Evolutionary conservation across 1,284 basidiomycete species (phyloP).

Genomic region (Heliocybe sulcata): DNA sequence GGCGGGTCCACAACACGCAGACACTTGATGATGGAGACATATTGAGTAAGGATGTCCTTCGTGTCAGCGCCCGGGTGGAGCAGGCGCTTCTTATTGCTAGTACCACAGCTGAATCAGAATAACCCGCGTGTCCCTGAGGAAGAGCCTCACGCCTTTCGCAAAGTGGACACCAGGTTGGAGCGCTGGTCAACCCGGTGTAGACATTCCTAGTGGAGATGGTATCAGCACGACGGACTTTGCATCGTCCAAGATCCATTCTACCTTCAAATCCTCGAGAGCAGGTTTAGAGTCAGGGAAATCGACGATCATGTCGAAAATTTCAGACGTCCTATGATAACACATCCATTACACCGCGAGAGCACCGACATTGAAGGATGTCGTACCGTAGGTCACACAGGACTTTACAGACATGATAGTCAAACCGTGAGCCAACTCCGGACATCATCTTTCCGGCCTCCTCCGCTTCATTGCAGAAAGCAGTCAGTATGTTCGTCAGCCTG

Average conservation of each 20-base stretch:
- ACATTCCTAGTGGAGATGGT: constrained; percentile 48
- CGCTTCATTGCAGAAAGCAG: constrained; percentile 30
- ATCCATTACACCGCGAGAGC: too few relatives aligned
- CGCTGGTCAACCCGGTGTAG: constrained; percentile 75
- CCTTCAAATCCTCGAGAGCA: constrained; percentile 85
- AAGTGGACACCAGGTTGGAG: constrained; percentile 54
- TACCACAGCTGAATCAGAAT: not conserved
- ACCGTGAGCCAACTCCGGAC: constrained; percentile 76
- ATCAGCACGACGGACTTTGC: constrained; percentile 2
- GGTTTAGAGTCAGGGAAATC: constrained; percentile 86
- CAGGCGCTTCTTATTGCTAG: constrained; percentile 67
- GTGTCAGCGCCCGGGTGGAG: constrained; percentile 97
- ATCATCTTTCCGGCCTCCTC: constrained; percentile 68
- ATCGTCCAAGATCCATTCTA: constrained; percentile 21
- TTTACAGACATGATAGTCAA: constrained; percentile 90
- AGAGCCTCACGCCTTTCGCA: constrained; percentile 61
- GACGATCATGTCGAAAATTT: constrained; percentile 95
- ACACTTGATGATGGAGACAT: constrained; percentile 92
- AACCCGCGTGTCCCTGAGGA: not conserved
- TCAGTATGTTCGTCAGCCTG: constrained; percentile 9
- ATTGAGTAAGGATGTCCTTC: constrained; percentile 85
- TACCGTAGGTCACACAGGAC: constrained; percentile 81
- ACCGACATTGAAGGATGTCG: constrained; percentile 22
- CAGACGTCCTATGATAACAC: constrained; percentile 72
- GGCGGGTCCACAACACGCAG: constrained; percentile 87